A percentile compares a stretch with the other conserved stretches of the same genome.
phyloP scores from a whole-genome alignment of 2,329 filamentous ascomycete species.

The Fusarium camptoceras region DNA sequence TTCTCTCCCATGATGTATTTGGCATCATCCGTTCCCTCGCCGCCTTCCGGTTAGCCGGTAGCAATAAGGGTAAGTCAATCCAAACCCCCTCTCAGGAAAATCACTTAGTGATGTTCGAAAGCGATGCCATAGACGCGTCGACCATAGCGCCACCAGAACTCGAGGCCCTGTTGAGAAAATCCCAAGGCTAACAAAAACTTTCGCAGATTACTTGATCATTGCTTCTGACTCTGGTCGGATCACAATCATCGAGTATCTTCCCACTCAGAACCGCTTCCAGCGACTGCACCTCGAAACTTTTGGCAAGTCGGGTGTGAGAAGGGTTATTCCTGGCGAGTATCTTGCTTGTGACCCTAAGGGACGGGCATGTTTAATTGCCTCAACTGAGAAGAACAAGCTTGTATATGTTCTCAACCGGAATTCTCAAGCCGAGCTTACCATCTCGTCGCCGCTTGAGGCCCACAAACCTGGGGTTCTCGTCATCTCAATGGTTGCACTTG shows the following conservation, averaged over 20 bases:
- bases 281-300: conserved; percentile 96
- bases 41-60: conserved; percentile 91
- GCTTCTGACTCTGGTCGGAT: conserved; percentile 96
- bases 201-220: conserved; percentile 91
- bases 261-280: conserved; percentile 86
- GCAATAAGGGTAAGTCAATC: conserved; percentile 86
- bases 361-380: conserved; percentile 92
- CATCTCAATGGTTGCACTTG: conserved; percentile 86
- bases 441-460: conserved; percentile 95
- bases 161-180: conserved; percentile 46
- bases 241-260: conserved; percentile 91
- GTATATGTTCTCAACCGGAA: conserved; percentile 98
- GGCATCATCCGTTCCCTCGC: conserved; percentile 92
- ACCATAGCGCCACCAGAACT: conserved; percentile 28
- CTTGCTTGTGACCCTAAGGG: conserved; percentile 96
- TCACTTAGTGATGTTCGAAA: conserved; percentile 74
- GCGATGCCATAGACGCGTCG: conserved; percentile 45
- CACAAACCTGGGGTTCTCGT: conserved; percentile 94
- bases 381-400: conserved; percentile 98
- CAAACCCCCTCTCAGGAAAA: conserved; percentile 55
- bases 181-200: conserved; percentile 43
- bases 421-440: conserved; percentile 92
- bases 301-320: conserved; percentile 93
- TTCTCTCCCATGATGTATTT: conserved; percentile 94
- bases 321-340: conserved; percentile 95